Evolutionary conservation across 2,329 filamentous ascomycete genomes (phyloP).

Genomic region (Fusarium algeriense): DNA sequence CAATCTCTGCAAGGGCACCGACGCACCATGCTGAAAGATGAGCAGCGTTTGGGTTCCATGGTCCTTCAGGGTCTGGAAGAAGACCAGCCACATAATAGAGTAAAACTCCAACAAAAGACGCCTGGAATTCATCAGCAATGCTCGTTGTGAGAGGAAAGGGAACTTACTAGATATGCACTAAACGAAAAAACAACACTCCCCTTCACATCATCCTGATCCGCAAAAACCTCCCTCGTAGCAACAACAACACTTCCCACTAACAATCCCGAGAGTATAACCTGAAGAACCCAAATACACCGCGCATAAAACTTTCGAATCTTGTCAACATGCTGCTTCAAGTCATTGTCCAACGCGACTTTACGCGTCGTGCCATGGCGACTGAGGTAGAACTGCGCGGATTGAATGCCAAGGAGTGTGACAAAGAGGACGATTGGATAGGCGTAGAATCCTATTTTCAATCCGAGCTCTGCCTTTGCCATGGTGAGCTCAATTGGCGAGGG

Average conservation of each 20-base stretch:
- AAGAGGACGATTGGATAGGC: slow-evolving; percentile 57
- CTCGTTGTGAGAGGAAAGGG: too few species aligned
- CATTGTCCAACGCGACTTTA: slow-evolving; percentile 41
- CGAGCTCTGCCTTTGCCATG: slow-evolving; percentile 53
- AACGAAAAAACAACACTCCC: slow-evolving; percentile 53
- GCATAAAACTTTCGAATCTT: slow-evolving; percentile 49
- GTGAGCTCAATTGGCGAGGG: not conserved
- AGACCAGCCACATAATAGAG: slow-evolving; percentile 58
- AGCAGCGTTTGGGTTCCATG: slow-evolving; percentile 55
- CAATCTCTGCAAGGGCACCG: slow-evolving; percentile 51
- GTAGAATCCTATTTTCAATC: slow-evolving; percentile 56
- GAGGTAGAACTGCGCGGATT: slow-evolving; percentile 55
- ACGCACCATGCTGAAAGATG: slow-evolving; percentile 55
- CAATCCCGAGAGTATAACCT: slow-evolving; percentile 50
- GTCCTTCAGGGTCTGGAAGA: slow-evolving; percentile 59
- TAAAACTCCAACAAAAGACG: slow-evolving; percentile 56
- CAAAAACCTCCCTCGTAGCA: slow-evolving; percentile 51
- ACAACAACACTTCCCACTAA: slow-evolving; percentile 53
- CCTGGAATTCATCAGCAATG: slow-evolving; percentile 38
- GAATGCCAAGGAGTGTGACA: slow-evolving; percentile 51
- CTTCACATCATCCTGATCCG: slow-evolving; percentile 39
- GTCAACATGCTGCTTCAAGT: slow-evolving; percentile 48
- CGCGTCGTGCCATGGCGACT: slow-evolving; percentile 47
- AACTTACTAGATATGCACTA: slow-evolving; percentile 56
- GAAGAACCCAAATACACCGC: slow-evolving; percentile 53